Evolutionary conservation across 805 yeast genomes (phyloP).

Genomic region (Komagataella phaffii): DNA sequence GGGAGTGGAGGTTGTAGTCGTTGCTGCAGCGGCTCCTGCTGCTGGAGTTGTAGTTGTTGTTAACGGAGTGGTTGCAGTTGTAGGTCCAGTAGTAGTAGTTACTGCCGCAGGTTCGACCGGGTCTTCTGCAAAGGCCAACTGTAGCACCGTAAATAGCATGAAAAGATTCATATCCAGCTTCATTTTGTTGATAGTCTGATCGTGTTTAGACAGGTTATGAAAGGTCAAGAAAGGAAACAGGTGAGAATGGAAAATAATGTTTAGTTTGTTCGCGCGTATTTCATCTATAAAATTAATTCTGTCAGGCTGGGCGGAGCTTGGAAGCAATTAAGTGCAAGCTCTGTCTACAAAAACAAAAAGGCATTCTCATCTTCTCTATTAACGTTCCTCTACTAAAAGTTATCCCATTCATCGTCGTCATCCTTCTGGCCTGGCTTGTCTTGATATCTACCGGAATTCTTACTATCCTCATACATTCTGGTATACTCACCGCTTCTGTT

Average conservation of each 20-base stretch:
- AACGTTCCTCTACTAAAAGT: background rate
- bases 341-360: background rate
- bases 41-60: slow-evolving; percentile 5
- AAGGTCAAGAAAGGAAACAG: background rate
- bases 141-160: background rate
- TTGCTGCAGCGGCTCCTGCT: slow-evolving; percentile 1
- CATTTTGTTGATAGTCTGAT: background rate
- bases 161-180: background rate
- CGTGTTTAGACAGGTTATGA: background rate
- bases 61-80: slow-evolving; percentile 2
- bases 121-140: background rate
- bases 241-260: background rate
- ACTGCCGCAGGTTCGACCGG: slow-evolving; percentile 1
- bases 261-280: background rate
- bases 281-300: background rate
- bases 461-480: background rate
- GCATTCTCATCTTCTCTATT: background rate
- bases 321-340: background rate
- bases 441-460: background rate
- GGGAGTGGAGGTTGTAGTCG: slow-evolving; percentile 4
- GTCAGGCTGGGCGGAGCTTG: background rate
- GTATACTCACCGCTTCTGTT: background rate
- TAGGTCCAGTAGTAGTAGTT: slow-evolving; percentile 6
- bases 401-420: background rate
- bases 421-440: background rate